Percentiles rank a stretch among this genome's conserved stretches.
phyloP scores from a whole-genome alignment of 2,329 filamentous ascomycete species.

The Verticillium dahliae region DNA sequence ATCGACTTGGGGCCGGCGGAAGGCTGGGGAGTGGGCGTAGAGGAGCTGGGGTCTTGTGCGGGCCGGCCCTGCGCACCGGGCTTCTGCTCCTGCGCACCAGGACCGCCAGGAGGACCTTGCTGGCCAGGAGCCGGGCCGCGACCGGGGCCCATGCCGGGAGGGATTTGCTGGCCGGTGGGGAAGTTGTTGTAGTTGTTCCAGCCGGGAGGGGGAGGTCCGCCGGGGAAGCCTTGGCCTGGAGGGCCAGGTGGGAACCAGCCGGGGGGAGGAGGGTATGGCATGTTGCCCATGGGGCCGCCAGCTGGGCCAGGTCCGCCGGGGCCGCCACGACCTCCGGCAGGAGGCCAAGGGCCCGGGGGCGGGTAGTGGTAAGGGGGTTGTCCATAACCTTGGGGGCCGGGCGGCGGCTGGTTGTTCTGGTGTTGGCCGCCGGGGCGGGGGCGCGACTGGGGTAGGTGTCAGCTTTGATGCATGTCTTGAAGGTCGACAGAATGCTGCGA shows the following conservation, averaged over 20 bases:
- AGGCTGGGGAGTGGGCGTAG: slow-evolving; percentile 32
- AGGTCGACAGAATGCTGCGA: background rate
- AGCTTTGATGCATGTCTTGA: background rate
- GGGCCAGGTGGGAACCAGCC: slow-evolving; percentile 70
- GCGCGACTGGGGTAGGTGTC: slow-evolving; percentile 28
- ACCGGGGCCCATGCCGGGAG: slow-evolving; percentile 32
- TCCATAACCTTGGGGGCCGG: slow-evolving; percentile 31
- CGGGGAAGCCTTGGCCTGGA: slow-evolving; percentile 68
- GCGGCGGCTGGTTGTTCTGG: slow-evolving; percentile 22
- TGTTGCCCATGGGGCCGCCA: slow-evolving; percentile 57
- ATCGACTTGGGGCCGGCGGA: slow-evolving; percentile 7
- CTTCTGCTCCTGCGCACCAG: slow-evolving; percentile 30
- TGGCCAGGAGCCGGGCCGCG: slow-evolving; percentile 12
- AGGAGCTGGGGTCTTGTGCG: slow-evolving; percentile 39
- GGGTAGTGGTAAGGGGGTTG: slow-evolving; percentile 43
- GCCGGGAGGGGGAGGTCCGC: slow-evolving; percentile 53
- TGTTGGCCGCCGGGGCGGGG: slow-evolving; percentile 27
- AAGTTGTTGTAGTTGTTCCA: slow-evolving; percentile 54
- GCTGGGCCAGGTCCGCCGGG: slow-evolving; percentile 41
- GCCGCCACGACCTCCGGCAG: slow-evolving; percentile 34
- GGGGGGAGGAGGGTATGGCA: slow-evolving; percentile 71
- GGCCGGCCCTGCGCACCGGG: slow-evolving; percentile 46
- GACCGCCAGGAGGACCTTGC: slow-evolving; percentile 15
- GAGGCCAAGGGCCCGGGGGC: slow-evolving; percentile 48
- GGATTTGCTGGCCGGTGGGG: slow-evolving; percentile 51